Base-by-base conservation (phyloP, 164 flowering plant genomes). In the Cinnamomum micranthum region DNA sequence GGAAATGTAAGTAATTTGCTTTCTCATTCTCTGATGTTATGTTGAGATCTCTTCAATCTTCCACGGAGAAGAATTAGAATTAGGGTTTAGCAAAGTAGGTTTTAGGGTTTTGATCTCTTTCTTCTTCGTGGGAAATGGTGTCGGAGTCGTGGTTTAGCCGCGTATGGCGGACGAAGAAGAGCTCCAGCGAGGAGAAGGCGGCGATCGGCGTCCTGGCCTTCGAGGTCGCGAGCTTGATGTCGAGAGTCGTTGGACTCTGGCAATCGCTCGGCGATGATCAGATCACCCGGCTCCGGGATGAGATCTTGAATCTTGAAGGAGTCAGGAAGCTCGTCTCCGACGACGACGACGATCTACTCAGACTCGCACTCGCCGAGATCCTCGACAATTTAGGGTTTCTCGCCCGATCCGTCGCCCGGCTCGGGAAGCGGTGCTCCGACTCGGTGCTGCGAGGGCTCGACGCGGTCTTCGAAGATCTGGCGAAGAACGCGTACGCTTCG, bases 161-260 rank as follows among this genome's bases (percentile, higher is more conserved):
- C 47, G 64, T 70, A 19, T 81, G 60, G 27, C 69, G 72, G 64
- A 22, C 75, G 75, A 88, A 82, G 80, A 72, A 79, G 70, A 84
- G 76, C 3, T 50, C 69, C 52, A 78, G 73, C 24, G 41, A 78
- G 20, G 88, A 82, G 64, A 92, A 91, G 76, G 85, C 62, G 10
- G 74, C 73, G 60, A 80, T 94, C 64, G 93, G 94, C 59, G 94
- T 94, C 4, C 73, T 95, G 74, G 87, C 97, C 0, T 95, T 93
- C 82, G 99, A 95, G 83, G 85, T 90, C 71, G 88, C 92, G 12
- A 87, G 91, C 74, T 79, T 95, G 86, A 92, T 95, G 93, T 91
- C 96, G 12, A 95, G 89, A 81, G 81, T 91, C 35, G 87, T 89
- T 65, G 86, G 90, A 71, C 73, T 92, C 11, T 95, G 98, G 97